Evolutionary conservation across 1,284 basidiomycete genomes (phyloP), one percentile per base, ranked within the genome.

Genomic region (Sporisorium graminicola): DNA sequence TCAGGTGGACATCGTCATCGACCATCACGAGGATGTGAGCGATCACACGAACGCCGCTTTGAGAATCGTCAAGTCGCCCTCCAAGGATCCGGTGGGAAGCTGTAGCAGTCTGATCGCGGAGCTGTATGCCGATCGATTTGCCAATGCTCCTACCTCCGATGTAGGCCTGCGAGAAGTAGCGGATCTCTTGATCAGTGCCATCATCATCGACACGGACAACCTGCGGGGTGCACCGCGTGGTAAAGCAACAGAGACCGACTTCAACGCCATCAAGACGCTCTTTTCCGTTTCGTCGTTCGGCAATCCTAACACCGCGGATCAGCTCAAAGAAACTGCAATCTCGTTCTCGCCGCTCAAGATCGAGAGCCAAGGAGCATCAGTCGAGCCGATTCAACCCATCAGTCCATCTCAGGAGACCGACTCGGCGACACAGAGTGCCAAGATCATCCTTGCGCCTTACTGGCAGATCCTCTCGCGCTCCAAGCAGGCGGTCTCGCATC

Each of bases 1-100:
- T 8, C 86, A 86, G 10, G 94, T 98, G 5, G 88, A 90, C 1
- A 91, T 92, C 2, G 88, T 98, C 57, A 87, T 99, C n/a, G 96
- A 99, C 85, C 96, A 99, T 84, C 95, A 99, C 85, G 91, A 90
- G 46, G 95, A 98, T 86, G 95, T 95, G 77, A 89, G 89, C 0
- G 87, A 89, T 3, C 90, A 96, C 84, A 83, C 83, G 6, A 63
- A 80, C 37, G 88, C 81, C 18, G 50, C 62, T 22, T 44, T 83
- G 58, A 61, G 83, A 12, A 71, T 82, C 37, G 57, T 85, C 62
- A 65, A 73, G 47, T 57, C 79, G 33, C 75, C 82, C 1, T 64
- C 74, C 35, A 54, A 63, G n/a, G 63, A 78, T 9, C 79, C 81
- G 3, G 75, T 82, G 5, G 80, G 78, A 18, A 78, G 78, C 35